phyloP scores from a whole-genome alignment of 306 rosid species.

The Chamaecrista fasciculata region DNA sequence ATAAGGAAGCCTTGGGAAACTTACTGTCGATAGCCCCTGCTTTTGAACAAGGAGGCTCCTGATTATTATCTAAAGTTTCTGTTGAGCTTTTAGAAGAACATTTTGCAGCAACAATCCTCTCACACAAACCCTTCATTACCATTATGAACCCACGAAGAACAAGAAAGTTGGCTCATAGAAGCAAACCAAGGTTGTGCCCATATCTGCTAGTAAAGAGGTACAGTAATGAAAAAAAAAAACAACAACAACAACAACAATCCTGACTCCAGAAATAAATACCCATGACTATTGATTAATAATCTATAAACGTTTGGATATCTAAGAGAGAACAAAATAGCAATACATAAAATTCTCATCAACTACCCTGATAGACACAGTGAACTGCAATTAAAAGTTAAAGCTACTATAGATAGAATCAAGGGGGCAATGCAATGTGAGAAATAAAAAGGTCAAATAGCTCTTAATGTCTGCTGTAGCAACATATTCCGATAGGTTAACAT shows the following conservation, averaged over 20 bases:
- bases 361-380: conserved; percentile 5
- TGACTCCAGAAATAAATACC: background rate
- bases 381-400: conserved; percentile 6
- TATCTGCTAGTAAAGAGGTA: conserved; percentile 36
- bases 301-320: background rate
- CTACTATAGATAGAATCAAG: background rate
- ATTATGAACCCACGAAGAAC: conserved; percentile 43
- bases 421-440: background rate
- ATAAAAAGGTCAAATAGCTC: conserved; percentile 9
- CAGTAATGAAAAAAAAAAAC: conserved; percentile 28
- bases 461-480: background rate
- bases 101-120: conserved; percentile 52
- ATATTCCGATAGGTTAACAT: background rate
- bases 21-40: conserved; percentile 51
- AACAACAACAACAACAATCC: too few species aligned
- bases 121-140: conserved; percentile 72
- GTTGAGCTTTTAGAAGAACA: conserved; percentile 57
- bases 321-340: conserved; percentile 19
- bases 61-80: conserved; percentile 49
- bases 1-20: conserved; percentile 64
- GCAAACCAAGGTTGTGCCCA: conserved; percentile 31
- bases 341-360: conserved; percentile 13
- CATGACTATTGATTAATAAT: conserved; percentile 7
- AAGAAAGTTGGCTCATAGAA: conserved; percentile 52
- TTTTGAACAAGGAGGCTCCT: conserved; percentile 45